phyloP scores from a whole-genome alignment of 2,329 filamentous ascomycete species.

The Alternaria incomplexa region DNA sequence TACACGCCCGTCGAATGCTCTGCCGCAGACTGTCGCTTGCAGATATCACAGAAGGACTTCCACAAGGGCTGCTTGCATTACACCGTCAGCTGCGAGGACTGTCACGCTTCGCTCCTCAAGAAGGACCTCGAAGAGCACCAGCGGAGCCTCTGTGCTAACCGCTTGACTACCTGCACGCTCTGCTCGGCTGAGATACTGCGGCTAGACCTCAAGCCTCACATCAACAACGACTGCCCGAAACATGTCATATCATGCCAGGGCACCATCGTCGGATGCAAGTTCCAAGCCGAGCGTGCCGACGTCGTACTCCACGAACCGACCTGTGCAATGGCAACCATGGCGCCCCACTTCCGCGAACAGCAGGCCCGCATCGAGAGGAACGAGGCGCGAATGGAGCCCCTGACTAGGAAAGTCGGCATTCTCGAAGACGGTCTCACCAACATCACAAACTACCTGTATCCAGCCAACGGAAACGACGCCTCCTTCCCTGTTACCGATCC shows the following conservation, averaged over 20 bases:
- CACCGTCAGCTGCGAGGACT: constrained; percentile 59
- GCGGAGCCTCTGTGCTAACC: constrained; percentile 58
- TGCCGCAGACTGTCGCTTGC: constrained; percentile 56
- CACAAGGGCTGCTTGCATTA: constrained; percentile 62
- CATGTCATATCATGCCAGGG: constrained; percentile 53
- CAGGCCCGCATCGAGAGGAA: constrained; percentile 52
- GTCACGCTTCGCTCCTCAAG: constrained; percentile 60
- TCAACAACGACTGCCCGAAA: constrained; percentile 51
- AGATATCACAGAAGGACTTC: constrained; percentile 62
- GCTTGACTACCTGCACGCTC: constrained; percentile 52
- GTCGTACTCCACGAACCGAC: constrained; percentile 49
- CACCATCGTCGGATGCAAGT: constrained; percentile 52
- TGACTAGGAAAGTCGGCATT: constrained; percentile 53
- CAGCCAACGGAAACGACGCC: constrained; percentile 38
- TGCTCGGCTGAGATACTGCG: constrained; percentile 52
- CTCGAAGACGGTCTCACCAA: constrained; percentile 53
- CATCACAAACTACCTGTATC: constrained; percentile 52
- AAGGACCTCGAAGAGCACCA: constrained; percentile 60
- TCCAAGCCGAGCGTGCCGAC: constrained; percentile 47
- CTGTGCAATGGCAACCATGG: constrained; percentile 56
- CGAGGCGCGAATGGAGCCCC: constrained; percentile 51
- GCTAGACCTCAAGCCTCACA: constrained; percentile 51
- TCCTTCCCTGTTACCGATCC: constrained; percentile 43
- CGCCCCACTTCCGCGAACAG: constrained; percentile 53
- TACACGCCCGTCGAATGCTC: constrained; percentile 62